These are phyloP conservation scores for Rhizophora mangle DNA, from an alignment of 345 rosid species.

Conservation along the genomic window DNA sequence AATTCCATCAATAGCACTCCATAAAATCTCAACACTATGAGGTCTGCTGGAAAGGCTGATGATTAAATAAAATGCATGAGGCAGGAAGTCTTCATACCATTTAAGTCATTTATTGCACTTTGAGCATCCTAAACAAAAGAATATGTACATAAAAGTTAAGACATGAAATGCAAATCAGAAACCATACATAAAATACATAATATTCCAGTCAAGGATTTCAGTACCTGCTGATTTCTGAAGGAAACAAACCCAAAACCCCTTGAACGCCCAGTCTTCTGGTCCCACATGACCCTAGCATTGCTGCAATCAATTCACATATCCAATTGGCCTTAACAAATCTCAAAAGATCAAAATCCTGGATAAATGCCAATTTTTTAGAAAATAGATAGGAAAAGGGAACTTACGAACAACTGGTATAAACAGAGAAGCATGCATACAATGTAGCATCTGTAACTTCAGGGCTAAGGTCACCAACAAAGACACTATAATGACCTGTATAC, in stretches of 20 bases:
- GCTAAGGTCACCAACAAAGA: constrained; percentile 40
- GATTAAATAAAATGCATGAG: too few species aligned
- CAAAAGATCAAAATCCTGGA: too few species aligned
- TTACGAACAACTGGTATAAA: constrained; percentile 29
- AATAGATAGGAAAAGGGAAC: constrained; percentile 6
- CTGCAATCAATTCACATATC: constrained; percentile 1
- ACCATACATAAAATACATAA: background rate
- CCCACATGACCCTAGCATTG: constrained; percentile 87
- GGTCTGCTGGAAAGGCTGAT: background rate
- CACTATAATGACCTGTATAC: constrained; percentile 26
- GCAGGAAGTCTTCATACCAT: constrained; percentile 44
- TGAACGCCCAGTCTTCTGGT: constrained; percentile 96
- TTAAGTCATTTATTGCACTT: constrained; percentile 85
- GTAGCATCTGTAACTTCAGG: constrained; percentile 44
- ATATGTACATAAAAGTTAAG: background rate
- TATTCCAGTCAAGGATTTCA: background rate
- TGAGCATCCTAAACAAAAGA: constrained; percentile 74
- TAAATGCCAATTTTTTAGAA: background rate
- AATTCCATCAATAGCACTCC: background rate
- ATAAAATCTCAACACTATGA: background rate
- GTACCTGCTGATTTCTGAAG: constrained; percentile 85
- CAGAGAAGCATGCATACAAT: constrained; percentile 29
- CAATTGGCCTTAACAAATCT: background rate
- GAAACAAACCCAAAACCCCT: constrained; percentile 98
- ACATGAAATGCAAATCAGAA: background rate